Conservation (phyloP, 2,329 filamentous ascomycete genomes). For the Ophiocordyceps polyrhachis-furcata region DNA sequence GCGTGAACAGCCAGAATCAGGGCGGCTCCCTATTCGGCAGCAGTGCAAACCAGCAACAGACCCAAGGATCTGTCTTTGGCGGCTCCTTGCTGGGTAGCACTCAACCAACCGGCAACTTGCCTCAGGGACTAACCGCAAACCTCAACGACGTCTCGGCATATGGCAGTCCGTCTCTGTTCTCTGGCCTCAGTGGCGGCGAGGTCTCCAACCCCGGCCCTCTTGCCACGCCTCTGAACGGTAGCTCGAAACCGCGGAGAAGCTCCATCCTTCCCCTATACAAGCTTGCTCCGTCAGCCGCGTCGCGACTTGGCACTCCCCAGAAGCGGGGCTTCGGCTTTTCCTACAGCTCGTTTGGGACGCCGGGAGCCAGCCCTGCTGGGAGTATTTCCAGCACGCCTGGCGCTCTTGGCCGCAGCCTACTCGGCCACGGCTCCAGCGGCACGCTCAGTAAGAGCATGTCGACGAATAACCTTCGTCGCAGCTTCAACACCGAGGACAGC, state of each 20-base stretch:
- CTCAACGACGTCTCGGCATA: conserved; percentile 76
- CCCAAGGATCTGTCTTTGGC: conserved; percentile 22
- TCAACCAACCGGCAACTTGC: conserved; percentile 29
- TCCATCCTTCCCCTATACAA: conserved; percentile 76
- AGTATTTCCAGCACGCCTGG: conserved; percentile 48
- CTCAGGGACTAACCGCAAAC: conserved; percentile 55
- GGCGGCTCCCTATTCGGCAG: conserved; percentile 25
- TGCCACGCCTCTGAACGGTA: conserved; percentile 69
- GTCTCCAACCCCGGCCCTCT: conserved; percentile 65
- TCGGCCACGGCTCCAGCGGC: conserved; percentile 47
- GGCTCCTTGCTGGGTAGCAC: conserved; percentile 41
- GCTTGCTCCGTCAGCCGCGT: conserved; percentile 62
- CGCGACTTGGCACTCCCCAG: conserved; percentile 65
- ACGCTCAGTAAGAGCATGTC: conserved; percentile 76
- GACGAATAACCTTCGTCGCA: conserved; percentile 67
- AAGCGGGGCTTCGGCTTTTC: conserved; percentile 82
- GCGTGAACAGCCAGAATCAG: conserved; percentile 24
- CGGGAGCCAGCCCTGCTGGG: conserved; percentile 49
- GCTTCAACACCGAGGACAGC: conserved; percentile 67
- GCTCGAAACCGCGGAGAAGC: conserved; percentile 55
- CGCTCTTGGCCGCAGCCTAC: conserved; percentile 44
- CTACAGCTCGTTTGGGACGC: conserved; percentile 80
- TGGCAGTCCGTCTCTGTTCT: conserved; percentile 73
- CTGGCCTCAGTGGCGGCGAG: conserved; percentile 45
- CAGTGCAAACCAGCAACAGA: conserved; percentile 28